phyloP scores from a whole-genome alignment of 2,329 filamentous ascomycete genomes.

The Hypomyces rosellus region DNA sequence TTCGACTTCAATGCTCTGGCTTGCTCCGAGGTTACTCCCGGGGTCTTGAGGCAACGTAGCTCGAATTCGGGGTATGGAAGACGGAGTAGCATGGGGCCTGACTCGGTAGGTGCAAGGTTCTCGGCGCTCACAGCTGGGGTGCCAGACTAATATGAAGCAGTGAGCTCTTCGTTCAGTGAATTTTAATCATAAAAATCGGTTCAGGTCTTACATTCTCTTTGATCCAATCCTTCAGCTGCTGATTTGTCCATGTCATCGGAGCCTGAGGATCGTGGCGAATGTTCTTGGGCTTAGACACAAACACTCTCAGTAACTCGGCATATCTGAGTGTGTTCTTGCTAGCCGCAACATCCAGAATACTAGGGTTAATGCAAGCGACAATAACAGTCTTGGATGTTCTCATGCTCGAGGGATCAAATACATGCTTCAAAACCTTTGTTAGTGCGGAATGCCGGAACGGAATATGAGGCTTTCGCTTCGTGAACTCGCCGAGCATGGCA shows the following conservation, averaged over 20 bases:
- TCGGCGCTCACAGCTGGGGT: slow-evolving; percentile 26
- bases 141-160: slow-evolving; percentile 29
- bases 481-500: slow-evolving; percentile 10
- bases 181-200: background rate
- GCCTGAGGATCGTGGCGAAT: slow-evolving; percentile 19
- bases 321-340: slow-evolving; percentile 45
- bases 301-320: slow-evolving; percentile 40
- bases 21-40: slow-evolving; percentile 29
- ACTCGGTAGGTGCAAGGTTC: slow-evolving; percentile 34
- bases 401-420: slow-evolving; percentile 38
- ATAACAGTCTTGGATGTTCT: slow-evolving; percentile 38
- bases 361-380: slow-evolving; percentile 42
- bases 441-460: slow-evolving; percentile 42
- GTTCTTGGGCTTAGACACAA: slow-evolving; percentile 23
- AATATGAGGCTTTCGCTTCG: slow-evolving; percentile 31
- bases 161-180: background rate
- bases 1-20: slow-evolving; percentile 36
- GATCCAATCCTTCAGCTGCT: slow-evolving; percentile 34
- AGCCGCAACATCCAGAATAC: slow-evolving; percentile 35
- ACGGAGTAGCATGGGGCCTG: slow-evolving; percentile 35
- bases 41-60: slow-evolving; percentile 33
- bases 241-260: slow-evolving; percentile 35
- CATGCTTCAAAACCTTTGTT: slow-evolving; percentile 43
- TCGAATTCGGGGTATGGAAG: slow-evolving; percentile 35
- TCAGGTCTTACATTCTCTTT: slow-evolving; percentile 30